Conservation (phyloP, 805 yeast genomes). For the Saccharomycopsis sp. region DNA sequence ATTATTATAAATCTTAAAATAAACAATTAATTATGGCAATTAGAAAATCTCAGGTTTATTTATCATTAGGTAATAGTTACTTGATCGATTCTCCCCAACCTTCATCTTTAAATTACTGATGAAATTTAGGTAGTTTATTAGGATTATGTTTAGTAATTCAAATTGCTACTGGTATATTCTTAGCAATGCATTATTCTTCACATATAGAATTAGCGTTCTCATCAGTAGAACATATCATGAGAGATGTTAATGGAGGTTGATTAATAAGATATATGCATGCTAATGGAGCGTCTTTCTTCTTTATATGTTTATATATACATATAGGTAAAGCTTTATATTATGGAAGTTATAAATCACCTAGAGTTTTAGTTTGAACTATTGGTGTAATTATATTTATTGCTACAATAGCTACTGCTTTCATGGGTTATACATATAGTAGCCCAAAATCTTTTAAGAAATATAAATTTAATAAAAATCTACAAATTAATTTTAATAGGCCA, state of each 20-base stretch:
- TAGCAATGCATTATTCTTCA: constrained; percentile 8
- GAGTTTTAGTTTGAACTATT: constrained; percentile 14
- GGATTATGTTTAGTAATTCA: constrained; percentile 8
- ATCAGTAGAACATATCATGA: constrained; percentile 15
- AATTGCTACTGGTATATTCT: constrained; percentile 6
- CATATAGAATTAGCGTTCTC: constrained; percentile 14
- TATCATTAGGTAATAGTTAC: constrained; percentile 8
- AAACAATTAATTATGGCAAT: constrained; percentile 6
- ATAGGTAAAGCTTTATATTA: constrained; percentile 17
- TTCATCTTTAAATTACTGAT: constrained; percentile 4
- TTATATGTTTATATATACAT: constrained; percentile 15
- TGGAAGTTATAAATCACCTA: constrained; percentile 14
- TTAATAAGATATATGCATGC: constrained; percentile 13
- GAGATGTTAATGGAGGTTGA: constrained; percentile 15
- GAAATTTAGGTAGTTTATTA: constrained; percentile 8
- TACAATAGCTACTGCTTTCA: constrained; percentile 16
- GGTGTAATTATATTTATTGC: constrained; percentile 17
- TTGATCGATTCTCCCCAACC: constrained; percentile 9
- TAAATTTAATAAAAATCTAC: neutral
- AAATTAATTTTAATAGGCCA: too few relatives aligned
- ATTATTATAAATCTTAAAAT: neutral
- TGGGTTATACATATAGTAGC: constrained; percentile 13
- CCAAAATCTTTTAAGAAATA: constrained; percentile 2
- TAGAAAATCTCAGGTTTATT: constrained; percentile 8
- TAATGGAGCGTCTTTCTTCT: constrained; percentile 17